These are phyloP conservation scores for Oryza australiensis DNA, from an alignment of 176 grass and related monocot species.

Conservation along the genomic window DNA sequence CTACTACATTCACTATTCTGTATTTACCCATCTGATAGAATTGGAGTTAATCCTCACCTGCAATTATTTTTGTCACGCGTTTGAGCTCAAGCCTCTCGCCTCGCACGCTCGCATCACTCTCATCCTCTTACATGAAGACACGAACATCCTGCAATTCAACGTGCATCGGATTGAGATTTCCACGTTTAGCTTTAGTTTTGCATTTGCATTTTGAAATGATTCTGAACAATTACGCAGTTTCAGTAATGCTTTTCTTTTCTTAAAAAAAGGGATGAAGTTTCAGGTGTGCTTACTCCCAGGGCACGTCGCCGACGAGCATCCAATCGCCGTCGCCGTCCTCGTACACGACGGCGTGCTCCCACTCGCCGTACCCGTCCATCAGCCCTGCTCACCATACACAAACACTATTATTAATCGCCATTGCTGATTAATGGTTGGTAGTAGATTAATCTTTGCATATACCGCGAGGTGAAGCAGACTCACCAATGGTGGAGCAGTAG, in stretches of 20 bases:
- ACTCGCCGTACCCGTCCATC: slow-evolving; percentile 58
- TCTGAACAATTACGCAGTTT: background rate
- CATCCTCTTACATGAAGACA: slow-evolving; percentile 84
- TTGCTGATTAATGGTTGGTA: background rate
- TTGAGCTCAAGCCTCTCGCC: slow-evolving; percentile 71
- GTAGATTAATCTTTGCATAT: background rate
- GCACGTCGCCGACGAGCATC: slow-evolving; percentile 99
- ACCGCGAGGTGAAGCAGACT: background rate
- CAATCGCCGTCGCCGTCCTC: slow-evolving; percentile 94
- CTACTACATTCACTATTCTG: background rate
- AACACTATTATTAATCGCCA: background rate
- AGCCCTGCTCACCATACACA: slow-evolving; percentile 38
- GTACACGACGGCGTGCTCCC: slow-evolving; percentile 79
- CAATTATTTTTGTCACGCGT: slow-evolving; percentile 20
- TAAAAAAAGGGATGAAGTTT: slow-evolving; percentile 11
- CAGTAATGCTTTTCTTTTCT: too few species aligned
- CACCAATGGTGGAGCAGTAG: slow-evolving; percentile 76
- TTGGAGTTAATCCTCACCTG: slow-evolving; percentile 9
- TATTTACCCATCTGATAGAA: background rate
- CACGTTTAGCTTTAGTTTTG: background rate
- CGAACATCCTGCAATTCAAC: slow-evolving; percentile 59
- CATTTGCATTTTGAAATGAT: background rate
- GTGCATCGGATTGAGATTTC: background rate
- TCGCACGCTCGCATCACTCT: slow-evolving; percentile 81
- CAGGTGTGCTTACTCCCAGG: slow-evolving; percentile 72